A percentile compares a stretch with the other conserved stretches of the same genome.
Conservation (phyloP, 1,284 basidiomycete species). For the Hortiboletus rubellus region DNA sequence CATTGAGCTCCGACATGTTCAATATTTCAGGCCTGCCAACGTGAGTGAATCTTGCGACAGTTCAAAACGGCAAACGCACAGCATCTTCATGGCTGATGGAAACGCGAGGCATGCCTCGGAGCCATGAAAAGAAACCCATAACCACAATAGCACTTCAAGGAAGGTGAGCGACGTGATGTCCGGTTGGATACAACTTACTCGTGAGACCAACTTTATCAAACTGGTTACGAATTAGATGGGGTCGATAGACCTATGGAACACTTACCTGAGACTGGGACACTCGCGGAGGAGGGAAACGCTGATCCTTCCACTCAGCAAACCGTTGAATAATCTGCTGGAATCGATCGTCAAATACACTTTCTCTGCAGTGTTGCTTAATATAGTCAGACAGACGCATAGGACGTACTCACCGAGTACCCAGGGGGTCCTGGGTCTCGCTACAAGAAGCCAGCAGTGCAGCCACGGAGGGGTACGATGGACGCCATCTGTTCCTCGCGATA, state of each 20-base stretch:
- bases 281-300: constrained; percentile 82
- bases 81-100: constrained; percentile 72
- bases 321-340: constrained; percentile 55
- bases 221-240: constrained; percentile 34
- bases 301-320: constrained; percentile 67
- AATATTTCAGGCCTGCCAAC: constrained; percentile 67
- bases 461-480: constrained; percentile 73
- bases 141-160: constrained; percentile 70
- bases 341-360: constrained; percentile 56
- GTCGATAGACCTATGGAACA: constrained; percentile 4
- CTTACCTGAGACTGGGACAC: constrained; percentile 70
- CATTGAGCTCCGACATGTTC: constrained; percentile 80
- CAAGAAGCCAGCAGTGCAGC: constrained; percentile 68
- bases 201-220: constrained; percentile 89
- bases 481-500: constrained; percentile 66
- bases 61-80: constrained; percentile 51
- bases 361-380: constrained; percentile 39
- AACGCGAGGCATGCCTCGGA: constrained; percentile 67
- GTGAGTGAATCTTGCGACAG: constrained; percentile 7
- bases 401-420: constrained; percentile 54
- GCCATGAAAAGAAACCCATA: constrained; percentile 73
- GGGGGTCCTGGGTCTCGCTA: constrained; percentile 59
- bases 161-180: constrained; percentile 14
- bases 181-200: constrained; percentile 44
- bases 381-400: background rate